Conservation (phyloP, 371 early-diverging fungal genomes). For the Syncephalastrum contaminatum region DNA sequence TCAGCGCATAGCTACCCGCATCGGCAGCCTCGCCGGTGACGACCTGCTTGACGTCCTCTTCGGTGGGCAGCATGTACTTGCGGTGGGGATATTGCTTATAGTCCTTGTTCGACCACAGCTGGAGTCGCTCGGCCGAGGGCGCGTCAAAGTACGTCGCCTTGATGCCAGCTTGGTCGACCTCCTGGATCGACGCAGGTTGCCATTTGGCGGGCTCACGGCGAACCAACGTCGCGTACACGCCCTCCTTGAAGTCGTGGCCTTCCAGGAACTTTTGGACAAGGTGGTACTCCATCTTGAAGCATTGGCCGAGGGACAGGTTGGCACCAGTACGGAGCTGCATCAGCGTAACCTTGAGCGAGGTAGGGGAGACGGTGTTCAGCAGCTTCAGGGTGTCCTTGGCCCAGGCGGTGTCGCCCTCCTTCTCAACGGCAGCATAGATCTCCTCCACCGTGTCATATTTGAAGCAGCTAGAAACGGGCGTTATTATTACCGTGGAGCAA, state of each 20-base stretch:
- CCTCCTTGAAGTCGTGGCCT: slow-evolving; percentile 87
- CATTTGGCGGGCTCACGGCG: slow-evolving; percentile 65
- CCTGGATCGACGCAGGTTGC: slow-evolving; percentile 64
- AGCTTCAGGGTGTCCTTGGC: slow-evolving; percentile 66
- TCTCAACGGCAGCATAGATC: slow-evolving; percentile 78
- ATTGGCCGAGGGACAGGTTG: slow-evolving; percentile 68
- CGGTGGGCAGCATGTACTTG: slow-evolving; percentile 79
- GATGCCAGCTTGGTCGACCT: slow-evolving; percentile 58
- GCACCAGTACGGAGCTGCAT: slow-evolving; percentile 77
- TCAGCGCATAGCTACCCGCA: slow-evolving; percentile 56
- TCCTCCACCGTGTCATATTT: slow-evolving; percentile 75
- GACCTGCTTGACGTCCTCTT: slow-evolving; percentile 70
- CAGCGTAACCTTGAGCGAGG: slow-evolving; percentile 87
- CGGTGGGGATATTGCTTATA: slow-evolving; percentile 71
- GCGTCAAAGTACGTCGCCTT: slow-evolving; percentile 59
- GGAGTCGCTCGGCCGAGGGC: slow-evolving; percentile 27
- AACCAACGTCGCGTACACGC: slow-evolving; percentile 79
- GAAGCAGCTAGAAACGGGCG: slow-evolving; percentile 49
- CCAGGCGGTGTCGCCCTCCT: slow-evolving; percentile 64
- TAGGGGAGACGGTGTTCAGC: slow-evolving; percentile 78
- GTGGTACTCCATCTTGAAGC: slow-evolving; percentile 86
- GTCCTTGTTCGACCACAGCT: slow-evolving; percentile 35
- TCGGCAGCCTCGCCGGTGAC: slow-evolving; percentile 67
- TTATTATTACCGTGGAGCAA: neutral
- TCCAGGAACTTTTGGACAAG: slow-evolving; percentile 76